Percentiles rank a stretch among this genome's conserved stretches.
These are phyloP conservation scores for Paramecium caudatum DNA, from an alignment of 73 alveolate genomes.

Conservation along the genomic window DNA sequence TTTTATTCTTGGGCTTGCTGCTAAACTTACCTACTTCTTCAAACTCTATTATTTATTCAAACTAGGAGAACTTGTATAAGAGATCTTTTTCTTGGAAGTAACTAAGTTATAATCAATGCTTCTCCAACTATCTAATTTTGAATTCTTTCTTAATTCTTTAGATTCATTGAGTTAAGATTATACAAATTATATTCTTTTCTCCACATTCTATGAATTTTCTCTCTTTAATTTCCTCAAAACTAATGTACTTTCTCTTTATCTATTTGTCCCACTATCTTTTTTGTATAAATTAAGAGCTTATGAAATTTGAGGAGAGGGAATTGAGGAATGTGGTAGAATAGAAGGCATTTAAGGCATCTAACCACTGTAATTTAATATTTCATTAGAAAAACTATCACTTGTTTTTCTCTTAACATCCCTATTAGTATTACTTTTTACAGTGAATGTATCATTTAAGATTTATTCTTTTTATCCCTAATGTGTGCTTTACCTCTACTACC, in stretches of 20 bases:
- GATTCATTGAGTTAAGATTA: slow-evolving; percentile 33
- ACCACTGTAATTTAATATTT: slow-evolving; percentile 16
- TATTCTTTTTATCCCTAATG: not conserved
- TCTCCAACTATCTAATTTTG: slow-evolving; percentile 36
- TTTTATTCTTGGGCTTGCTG: slow-evolving; percentile 29
- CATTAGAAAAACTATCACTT: slow-evolving; percentile 47
- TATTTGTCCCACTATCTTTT: not conserved
- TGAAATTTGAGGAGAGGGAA: slow-evolving; percentile 8
- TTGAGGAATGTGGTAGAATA: slow-evolving; percentile 6
- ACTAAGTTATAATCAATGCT: slow-evolving; percentile 2
- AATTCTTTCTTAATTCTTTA: slow-evolving; percentile 32
- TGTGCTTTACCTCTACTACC: not conserved
- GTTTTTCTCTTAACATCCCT: not conserved
- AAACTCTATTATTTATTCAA: not conserved
- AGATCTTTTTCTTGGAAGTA: not conserved
- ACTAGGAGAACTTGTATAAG: slow-evolving; percentile 15
- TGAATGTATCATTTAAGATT: not conserved
- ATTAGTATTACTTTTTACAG: slow-evolving; percentile 37
- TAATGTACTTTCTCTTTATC: not conserved
- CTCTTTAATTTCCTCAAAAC: not conserved
- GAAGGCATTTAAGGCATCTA: slow-evolving; percentile 5
- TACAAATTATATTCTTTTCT: not conserved
- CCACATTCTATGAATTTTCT: slow-evolving; percentile 16
- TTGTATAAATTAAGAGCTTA: not conserved
- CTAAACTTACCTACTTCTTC: not conserved